Percentiles rank a stretch among this genome's conserved stretches.
Conservation (phyloP, 2,329 filamentous ascomycete genomes). For the Pezicula radicicola region DNA sequence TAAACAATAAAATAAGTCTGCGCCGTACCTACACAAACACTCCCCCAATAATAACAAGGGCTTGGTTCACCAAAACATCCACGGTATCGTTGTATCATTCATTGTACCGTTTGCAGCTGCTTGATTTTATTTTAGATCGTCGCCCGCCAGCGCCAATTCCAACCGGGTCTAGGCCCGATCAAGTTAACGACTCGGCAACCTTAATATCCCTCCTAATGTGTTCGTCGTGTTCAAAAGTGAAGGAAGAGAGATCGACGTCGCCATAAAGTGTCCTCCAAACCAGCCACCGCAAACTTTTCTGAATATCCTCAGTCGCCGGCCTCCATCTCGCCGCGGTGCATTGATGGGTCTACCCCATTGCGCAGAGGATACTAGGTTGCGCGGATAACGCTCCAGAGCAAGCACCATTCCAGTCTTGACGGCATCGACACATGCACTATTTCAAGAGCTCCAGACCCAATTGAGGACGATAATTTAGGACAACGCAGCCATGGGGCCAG, state of each 20-base stretch:
- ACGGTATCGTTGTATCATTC: too few species aligned
- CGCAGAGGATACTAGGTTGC: constrained; percentile 5
- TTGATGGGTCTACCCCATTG: constrained; percentile 1
- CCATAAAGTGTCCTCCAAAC: too few species aligned
- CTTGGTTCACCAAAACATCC: too few species aligned
- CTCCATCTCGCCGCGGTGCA: background rate
- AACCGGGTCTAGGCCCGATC: background rate
- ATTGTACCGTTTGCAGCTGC: too few species aligned
- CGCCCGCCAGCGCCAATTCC: background rate
- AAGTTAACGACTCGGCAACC: background rate
- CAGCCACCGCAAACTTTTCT: background rate
- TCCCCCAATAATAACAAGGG: too few species aligned
- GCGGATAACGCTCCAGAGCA: background rate
- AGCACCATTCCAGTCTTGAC: background rate
- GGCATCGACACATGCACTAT: constrained; percentile 18
- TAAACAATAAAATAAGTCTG: too few species aligned
- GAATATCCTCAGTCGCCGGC: background rate
- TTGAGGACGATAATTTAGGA: constrained; percentile 24
- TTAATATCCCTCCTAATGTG: background rate
- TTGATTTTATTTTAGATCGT: background rate
- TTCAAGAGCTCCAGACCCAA: constrained; percentile 10
- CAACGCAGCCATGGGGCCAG: constrained; percentile 49
- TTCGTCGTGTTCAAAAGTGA: background rate
- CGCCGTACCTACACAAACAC: too few species aligned
- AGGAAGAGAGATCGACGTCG: background rate